phyloP scores from a whole-genome alignment of 2,329 filamentous ascomycete genomes.

The Dothideomycetes sp. region DNA sequence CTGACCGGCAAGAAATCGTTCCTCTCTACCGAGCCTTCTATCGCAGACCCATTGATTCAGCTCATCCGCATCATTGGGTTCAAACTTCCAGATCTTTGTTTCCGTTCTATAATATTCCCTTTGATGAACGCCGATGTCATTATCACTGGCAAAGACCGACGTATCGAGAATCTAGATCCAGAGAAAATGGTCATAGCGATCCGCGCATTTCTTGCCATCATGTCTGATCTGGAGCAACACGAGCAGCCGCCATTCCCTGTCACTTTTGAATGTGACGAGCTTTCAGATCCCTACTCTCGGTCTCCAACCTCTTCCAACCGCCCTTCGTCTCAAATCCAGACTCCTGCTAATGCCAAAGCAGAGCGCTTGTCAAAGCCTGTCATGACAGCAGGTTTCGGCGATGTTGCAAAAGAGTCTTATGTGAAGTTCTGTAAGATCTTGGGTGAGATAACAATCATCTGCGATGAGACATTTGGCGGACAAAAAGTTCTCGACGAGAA shows the following conservation, averaged over 20 bases:
- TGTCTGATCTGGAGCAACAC: conserved; percentile 83
- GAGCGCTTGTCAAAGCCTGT: conserved; percentile 59
- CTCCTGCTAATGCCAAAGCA: conserved; percentile 39
- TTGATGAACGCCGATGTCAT: conserved; percentile 62
- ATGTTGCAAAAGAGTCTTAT: conserved; percentile 77
- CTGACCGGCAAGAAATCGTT: conserved; percentile 72
- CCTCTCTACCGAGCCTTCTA: conserved; percentile 70
- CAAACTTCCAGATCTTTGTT: conserved; percentile 88
- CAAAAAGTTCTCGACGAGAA: conserved; percentile 95
- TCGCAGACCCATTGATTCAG: conserved; percentile 84
- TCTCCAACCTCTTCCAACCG: conserved; percentile 27
- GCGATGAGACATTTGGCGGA: conserved; percentile 93
- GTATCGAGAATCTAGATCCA: conserved; percentile 86
- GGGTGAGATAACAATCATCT: conserved; percentile 91
- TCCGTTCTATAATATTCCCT: conserved; percentile 86
- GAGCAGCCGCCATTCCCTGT: conserved; percentile 79
- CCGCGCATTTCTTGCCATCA: conserved; percentile 82
- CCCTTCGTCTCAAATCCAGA: conserved; percentile 25
- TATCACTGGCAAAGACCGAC: conserved; percentile 60
- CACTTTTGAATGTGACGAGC: conserved; percentile 43
- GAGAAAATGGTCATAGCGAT: conserved; percentile 98
- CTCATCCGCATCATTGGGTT: conserved; percentile 91
- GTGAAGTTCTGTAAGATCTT: conserved; percentile 87
- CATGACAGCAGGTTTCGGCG: conserved; percentile 54
- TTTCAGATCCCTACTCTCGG: conserved; percentile 31